Percentiles rank a stretch among this genome's conserved stretches.
phyloP scores from a whole-genome alignment of 441 rosid genomes.

The Kokia cookei region DNA sequence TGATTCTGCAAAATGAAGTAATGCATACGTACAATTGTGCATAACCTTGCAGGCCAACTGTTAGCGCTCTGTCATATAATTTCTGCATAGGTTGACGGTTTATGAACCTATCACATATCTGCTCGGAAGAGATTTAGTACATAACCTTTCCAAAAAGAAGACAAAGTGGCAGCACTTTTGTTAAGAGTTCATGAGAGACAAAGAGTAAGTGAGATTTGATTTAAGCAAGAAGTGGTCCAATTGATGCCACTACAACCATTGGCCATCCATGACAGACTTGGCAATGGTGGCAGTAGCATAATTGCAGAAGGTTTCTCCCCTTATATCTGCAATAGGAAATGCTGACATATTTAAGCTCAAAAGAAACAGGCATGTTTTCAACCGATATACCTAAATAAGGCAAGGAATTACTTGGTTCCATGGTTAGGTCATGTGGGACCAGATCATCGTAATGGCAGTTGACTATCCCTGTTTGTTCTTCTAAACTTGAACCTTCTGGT shows the following conservation, averaged over 20 bases:
- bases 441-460: background rate
- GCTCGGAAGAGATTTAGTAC: slow-evolving; percentile 15
- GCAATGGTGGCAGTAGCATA: background rate
- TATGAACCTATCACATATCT: slow-evolving; percentile 90
- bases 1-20: background rate
- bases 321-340: background rate
- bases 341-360: background rate
- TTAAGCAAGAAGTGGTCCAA: background rate
- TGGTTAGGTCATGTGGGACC: background rate
- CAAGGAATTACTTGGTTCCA: background rate
- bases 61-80: slow-evolving; percentile 61
- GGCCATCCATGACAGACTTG: background rate
- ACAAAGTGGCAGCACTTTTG: background rate
- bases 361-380: background rate
- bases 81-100: slow-evolving; percentile 60
- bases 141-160: background rate
- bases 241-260: background rate
- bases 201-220: background rate
- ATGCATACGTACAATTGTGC: slow-evolving; percentile 69
- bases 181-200: background rate
- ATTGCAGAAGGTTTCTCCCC: background rate
- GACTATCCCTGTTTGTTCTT: background rate
- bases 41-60: slow-evolving; percentile 86
- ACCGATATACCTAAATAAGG: background rate
- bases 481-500: background rate